A percentile compares a stretch with the other conserved stretches of the same genome.
Evolutionary conservation across 805 yeast genomes (phyloP).

Genomic region (Wickerhamomyces hampshirensis): DNA sequence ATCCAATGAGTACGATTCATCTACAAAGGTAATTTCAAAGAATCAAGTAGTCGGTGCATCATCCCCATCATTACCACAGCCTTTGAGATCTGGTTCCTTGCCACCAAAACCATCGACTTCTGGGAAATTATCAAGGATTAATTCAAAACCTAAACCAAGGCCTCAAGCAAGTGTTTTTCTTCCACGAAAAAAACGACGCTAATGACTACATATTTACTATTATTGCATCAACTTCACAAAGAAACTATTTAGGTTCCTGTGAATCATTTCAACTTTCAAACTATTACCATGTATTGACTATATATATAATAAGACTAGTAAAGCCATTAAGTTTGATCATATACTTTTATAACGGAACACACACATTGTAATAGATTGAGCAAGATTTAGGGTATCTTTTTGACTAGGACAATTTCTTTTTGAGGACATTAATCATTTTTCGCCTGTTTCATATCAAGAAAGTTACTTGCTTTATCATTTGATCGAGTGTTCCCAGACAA

Average conservation of each 20-base stretch:
- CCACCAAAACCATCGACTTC: constrained; percentile 11
- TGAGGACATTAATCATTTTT: constrained; percentile 11
- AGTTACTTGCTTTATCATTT: background rate
- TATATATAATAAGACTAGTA: too few relatives aligned
- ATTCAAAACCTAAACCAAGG: constrained; percentile 5
- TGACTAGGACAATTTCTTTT: too few relatives aligned
- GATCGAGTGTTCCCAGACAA: constrained; percentile 1
- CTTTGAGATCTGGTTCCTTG: constrained; percentile 14
- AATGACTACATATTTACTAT: background rate
- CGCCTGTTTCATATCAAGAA: constrained; percentile 2
- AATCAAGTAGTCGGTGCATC: background rate
- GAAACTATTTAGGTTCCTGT: too few relatives aligned
- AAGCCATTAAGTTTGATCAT: too few relatives aligned
- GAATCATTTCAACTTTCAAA: too few relatives aligned
- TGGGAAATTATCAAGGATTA: constrained; percentile 3
- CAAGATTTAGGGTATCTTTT: too few relatives aligned
- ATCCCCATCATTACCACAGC: constrained; percentile 1
- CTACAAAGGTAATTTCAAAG: background rate
- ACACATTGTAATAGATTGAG: too few relatives aligned
- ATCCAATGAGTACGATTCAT: too few relatives aligned
- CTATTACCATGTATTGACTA: too few relatives aligned
- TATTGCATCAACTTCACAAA: background rate
- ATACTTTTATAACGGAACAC: too few relatives aligned
- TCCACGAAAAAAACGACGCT: constrained; percentile 5
- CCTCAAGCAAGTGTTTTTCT: constrained; percentile 9